Conservation (phyloP, 805 yeast species). For the Lachancea sp. region DNA sequence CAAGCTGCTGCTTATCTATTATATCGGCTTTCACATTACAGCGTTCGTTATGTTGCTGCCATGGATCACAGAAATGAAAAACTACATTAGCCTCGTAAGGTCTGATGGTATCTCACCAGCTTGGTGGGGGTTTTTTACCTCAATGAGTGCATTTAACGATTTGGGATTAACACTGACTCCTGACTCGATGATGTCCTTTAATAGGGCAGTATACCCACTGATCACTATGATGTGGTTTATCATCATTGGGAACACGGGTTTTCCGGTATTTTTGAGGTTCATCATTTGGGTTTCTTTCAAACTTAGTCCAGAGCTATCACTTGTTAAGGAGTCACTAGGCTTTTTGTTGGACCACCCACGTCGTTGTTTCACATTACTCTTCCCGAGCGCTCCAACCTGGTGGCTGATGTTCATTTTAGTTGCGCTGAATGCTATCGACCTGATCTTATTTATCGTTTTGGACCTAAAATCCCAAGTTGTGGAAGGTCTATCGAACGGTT, state of each 20-base stretch:
- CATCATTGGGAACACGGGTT: conserved; percentile 90
- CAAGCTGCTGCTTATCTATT: conserved; percentile 57
- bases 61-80: conserved; percentile 45
- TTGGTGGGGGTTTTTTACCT: conserved; percentile 93
- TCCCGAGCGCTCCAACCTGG: conserved; percentile 93
- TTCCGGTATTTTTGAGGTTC: conserved; percentile 77
- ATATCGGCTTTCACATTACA: conserved; percentile 66
- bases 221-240: conserved; percentile 62
- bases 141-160: conserved; percentile 76
- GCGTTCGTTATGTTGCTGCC: conserved; percentile 50
- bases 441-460: conserved; percentile 70
- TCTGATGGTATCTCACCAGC: conserved; percentile 61
- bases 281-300: conserved; percentile 75
- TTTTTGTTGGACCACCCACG: conserved; percentile 93
- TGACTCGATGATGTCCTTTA: conserved; percentile 68
- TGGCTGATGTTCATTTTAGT: conserved; percentile 78
- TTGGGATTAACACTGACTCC: conserved; percentile 79
- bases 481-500: conserved; percentile 53
- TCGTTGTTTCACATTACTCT: conserved; percentile 87
- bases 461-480: conserved; percentile 56
- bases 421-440: conserved; percentile 66
- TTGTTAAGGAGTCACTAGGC: conserved; percentile 66
- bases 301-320: conserved; percentile 57
- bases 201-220: conserved; percentile 56
- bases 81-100: conserved; percentile 41